Percentiles rank a stretch among this genome's conserved stretches.
Conservation (phyloP, 2,329 filamentous ascomycete species). For the Sporothrix brasiliensis region DNA sequence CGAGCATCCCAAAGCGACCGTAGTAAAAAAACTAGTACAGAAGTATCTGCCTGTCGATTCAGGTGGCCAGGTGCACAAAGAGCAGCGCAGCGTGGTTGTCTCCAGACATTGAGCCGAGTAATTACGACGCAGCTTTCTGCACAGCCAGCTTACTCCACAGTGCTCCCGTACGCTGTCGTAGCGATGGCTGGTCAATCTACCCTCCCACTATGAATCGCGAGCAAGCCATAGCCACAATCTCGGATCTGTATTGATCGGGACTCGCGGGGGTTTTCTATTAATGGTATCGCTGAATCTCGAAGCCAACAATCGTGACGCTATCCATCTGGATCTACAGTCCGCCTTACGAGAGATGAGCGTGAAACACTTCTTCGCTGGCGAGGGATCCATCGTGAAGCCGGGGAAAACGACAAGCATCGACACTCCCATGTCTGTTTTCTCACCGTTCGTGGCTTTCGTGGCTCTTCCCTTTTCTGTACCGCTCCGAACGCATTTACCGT, state of each 20-base stretch:
- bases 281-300: constrained; percentile 10
- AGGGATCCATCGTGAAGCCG: no score
- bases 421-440: background rate
- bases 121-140: background rate
- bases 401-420: no score
- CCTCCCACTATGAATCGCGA: background rate
- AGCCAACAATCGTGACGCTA: background rate
- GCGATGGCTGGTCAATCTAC: background rate
- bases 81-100: no score
- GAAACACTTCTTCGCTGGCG: no score
- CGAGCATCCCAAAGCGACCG: background rate
- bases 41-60: background rate
- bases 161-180: constrained; percentile 11
- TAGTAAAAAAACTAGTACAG: background rate
- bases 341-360: background rate
- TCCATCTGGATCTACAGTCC: constrained; percentile 12
- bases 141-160: constrained; percentile 4
- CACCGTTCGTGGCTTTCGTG: constrained; percentile 14
- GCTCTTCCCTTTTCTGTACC: constrained; percentile 5
- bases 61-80: background rate
- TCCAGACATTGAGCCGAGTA: no score
- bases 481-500: background rate
- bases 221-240: constrained; percentile 21
- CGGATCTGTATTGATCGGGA: background rate
- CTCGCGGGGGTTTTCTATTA: constrained; percentile 12